phyloP scores from a whole-genome alignment of 2,329 filamentous ascomycete species.

The Boeremia lycopersici region DNA sequence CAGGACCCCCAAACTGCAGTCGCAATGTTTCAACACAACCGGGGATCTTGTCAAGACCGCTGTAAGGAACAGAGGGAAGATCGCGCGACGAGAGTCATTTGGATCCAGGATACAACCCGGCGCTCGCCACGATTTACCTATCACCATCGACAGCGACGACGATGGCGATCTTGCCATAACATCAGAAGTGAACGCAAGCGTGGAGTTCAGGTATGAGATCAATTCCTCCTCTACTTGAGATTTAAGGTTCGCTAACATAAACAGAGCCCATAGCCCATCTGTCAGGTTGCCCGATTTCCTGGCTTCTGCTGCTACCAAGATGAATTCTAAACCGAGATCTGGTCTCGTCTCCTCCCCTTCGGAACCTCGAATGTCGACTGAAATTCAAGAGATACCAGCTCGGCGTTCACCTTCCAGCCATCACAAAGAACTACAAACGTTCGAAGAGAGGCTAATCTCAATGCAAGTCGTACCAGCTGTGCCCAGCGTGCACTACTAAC shows the following conservation, averaged over 20 bases:
- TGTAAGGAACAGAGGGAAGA: background rate
- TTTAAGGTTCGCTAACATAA: background rate
- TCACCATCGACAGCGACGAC: constrained; percentile 19
- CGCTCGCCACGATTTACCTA: constrained; percentile 7
- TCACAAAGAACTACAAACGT: background rate
- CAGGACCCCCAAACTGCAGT: background rate
- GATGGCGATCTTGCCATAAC: background rate
- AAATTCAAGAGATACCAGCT: background rate
- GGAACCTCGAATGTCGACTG: background rate
- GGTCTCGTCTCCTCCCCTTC: background rate
- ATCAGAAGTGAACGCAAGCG: background rate
- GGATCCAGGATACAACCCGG: constrained; percentile 1
- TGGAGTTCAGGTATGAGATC: background rate
- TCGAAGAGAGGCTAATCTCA: background rate
- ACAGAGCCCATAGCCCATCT: no score
- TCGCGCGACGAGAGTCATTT: background rate
- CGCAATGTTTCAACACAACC: background rate
- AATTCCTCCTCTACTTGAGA: background rate
- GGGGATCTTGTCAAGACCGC: no score
- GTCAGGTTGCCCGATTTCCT: no score
- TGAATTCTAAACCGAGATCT: no score
- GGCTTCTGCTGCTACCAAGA: background rate
- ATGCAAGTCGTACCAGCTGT: background rate
- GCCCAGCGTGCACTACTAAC: background rate
- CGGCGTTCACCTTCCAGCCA: background rate